Conservation (phyloP, 2,329 filamentous ascomycete genomes). For the Trichothecium sympodiale region DNA sequence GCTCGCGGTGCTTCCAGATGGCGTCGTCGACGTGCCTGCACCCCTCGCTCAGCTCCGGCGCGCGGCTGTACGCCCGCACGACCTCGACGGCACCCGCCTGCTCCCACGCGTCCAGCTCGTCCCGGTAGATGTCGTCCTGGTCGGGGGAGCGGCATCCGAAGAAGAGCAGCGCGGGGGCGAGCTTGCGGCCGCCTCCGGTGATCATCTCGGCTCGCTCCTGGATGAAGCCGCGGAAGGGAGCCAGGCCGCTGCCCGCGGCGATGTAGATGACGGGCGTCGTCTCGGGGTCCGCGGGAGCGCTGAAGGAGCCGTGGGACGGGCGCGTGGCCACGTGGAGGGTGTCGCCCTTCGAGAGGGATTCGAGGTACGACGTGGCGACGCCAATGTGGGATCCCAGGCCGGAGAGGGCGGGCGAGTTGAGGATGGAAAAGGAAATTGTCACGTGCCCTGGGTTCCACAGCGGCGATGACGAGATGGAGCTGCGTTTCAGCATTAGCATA, state of each 20-base stretch:
- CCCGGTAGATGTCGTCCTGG: slow-evolving; percentile 33
- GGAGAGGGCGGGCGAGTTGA: slow-evolving; percentile 39
- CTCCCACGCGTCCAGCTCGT: slow-evolving; percentile 35
- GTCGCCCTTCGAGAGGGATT: slow-evolving; percentile 27
- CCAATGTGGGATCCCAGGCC: slow-evolving; percentile 36
- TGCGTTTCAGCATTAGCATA: slow-evolving; percentile 5
- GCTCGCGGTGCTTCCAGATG: slow-evolving; percentile 16
- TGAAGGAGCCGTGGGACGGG: slow-evolving; percentile 25
- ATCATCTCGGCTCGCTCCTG: slow-evolving; percentile 41
- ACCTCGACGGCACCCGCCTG: slow-evolving; percentile 39
- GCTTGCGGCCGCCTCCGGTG: slow-evolving; percentile 26
- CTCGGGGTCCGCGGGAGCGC: slow-evolving; percentile 28
- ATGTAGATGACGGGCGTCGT: slow-evolving; percentile 34
- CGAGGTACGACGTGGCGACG: slow-evolving; percentile 48
- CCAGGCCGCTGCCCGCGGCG: slow-evolving; percentile 39
- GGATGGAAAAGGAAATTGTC: slow-evolving; percentile 53
- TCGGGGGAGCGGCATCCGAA: slow-evolving; percentile 31
- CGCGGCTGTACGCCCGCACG: slow-evolving; percentile 36
- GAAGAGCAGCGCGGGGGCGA: slow-evolving; percentile 45
- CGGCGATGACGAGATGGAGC: slow-evolving; percentile 59
- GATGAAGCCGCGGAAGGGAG: slow-evolving; percentile 48
- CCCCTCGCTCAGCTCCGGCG: slow-evolving; percentile 25
- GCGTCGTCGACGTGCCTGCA: slow-evolving; percentile 26
- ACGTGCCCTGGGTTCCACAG: slow-evolving; percentile 40
- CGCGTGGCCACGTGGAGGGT: slow-evolving; percentile 34